phyloP scores from a whole-genome alignment of 352 stramenopile genomes.

The Phytophthora megakarya region DNA sequence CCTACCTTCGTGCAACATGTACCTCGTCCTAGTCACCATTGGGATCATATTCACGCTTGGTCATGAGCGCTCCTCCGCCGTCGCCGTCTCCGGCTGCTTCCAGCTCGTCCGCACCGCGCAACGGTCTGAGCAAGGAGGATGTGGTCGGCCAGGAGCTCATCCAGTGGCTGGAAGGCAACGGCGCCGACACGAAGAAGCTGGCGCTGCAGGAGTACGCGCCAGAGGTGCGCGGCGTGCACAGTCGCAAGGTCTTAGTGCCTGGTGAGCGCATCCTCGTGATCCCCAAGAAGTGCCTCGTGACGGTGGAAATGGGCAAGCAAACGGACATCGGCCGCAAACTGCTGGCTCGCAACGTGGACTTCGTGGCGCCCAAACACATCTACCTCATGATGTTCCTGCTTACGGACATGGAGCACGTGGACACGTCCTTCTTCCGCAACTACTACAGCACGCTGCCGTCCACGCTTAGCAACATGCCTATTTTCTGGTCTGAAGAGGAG shows the following conservation, averaged over 20 bases:
- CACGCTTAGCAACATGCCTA: slow-evolving; percentile 97
- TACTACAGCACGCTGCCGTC: slow-evolving; percentile 98
- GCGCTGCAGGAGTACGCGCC: slow-evolving; percentile 89
- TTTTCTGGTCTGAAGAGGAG: slow-evolving; percentile 98
- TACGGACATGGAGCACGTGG: slow-evolving; percentile 93
- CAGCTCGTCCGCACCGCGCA: slow-evolving; percentile 3
- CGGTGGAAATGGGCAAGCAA: slow-evolving; percentile 99
- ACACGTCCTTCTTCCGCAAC: slow-evolving; percentile 87
- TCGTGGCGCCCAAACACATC: slow-evolving; percentile 99
- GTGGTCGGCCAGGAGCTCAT: slow-evolving; percentile 70
- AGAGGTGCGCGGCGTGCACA: slow-evolving; percentile 94
- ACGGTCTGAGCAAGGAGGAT: slow-evolving; percentile 35
- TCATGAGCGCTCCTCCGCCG: slow-evolving; percentile 39
- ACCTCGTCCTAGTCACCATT: not conserved
- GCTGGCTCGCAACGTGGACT: slow-evolving; percentile 91
- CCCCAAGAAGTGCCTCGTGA: slow-evolving; percentile 97
- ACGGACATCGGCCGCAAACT: slow-evolving; percentile 95
- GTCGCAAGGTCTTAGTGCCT: slow-evolving; percentile 79
- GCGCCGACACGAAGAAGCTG: slow-evolving; percentile 81
- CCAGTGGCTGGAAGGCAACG: slow-evolving; percentile 72
- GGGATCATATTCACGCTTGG: slow-evolving; percentile 19
- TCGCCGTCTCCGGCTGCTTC: slow-evolving; percentile 2
- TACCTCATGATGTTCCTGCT: slow-evolving; percentile 99
- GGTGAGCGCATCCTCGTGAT: slow-evolving; percentile 92
- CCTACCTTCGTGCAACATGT: not conserved